Base-by-base conservation (phyloP, 2,329 filamentous ascomycete genomes). In the Stylonectria norvegica region DNA sequence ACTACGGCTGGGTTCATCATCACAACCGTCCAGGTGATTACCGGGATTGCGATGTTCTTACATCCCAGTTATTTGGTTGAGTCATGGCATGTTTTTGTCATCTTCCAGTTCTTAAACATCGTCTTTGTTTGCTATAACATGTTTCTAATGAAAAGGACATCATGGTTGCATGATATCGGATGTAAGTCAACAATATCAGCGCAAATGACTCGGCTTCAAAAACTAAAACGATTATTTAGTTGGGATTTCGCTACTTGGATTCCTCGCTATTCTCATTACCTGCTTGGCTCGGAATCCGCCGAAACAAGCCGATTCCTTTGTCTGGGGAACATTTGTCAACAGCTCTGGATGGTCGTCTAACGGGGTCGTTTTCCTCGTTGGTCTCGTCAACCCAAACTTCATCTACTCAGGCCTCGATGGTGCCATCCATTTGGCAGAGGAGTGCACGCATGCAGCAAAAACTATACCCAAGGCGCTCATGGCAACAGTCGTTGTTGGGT, bases 351-450 rank as follows among this genome's bases (percentile, higher is more conserved):
- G 60, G 58, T 52, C 58, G 4, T 29, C 41, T 0, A 43, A 49
- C 10, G 60, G 48, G 6, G 44, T 65, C 9, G 61, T 59, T 19
- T 69, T 67, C 34, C 52, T 69, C 5, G 69, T 62, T 1, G 67
- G 67, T 0, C 53, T 70, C 5, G 50, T 64, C 10, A 63, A 61
- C 18, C 58, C 64, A 0, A 63, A 61, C 17, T 68, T 61, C 43
- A 64, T 65, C 38, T 66, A 61, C 48, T 59, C 58, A 5, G 64
- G 65, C 0, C 43, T 66, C 3, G 64, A 69, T 34, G 60, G 58
- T 1, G 59, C 62, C 10, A 53, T 66, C 11, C 64, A 68, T 47
- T 49, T 68, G 27, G 62, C 63, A 2, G 65, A 68, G 43, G 65
- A 68, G 32, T 60, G 60, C 18, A 57, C 50, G 0, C 43, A 58